Conservation (phyloP, 805 yeast species). For the Suhomyces tanzawaensis region DNA sequence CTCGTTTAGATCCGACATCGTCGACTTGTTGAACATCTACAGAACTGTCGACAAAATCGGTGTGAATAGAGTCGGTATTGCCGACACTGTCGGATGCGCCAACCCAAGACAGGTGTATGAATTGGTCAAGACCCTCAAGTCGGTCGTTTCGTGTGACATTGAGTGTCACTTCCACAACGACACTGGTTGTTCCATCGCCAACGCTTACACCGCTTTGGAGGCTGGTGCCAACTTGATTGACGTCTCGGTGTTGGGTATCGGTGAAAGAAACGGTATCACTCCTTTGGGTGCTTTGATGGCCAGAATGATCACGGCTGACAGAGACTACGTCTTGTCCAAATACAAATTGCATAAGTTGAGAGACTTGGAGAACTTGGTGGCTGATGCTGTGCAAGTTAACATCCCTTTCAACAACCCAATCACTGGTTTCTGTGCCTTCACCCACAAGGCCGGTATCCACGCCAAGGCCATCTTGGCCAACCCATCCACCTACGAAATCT, state of each 20-base stretch:
- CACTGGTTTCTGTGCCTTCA: slow-evolving; percentile 99
- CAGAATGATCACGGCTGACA: slow-evolving; percentile 97
- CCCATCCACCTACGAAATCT: slow-evolving; percentile 97
- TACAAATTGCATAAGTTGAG: slow-evolving; percentile 94
- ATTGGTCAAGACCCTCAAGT: slow-evolving; percentile 86
- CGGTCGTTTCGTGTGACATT: slow-evolving; percentile 93
- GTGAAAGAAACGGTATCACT: slow-evolving; percentile 98
- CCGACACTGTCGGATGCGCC: slow-evolving; percentile 98
- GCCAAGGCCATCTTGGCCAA: slow-evolving; percentile 98
- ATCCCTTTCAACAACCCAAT: slow-evolving; percentile 98
- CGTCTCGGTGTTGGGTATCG: slow-evolving; percentile 94
- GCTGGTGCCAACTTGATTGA: slow-evolving; percentile 96
- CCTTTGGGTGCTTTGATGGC: slow-evolving; percentile 99
- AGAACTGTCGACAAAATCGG: slow-evolving; percentile 96
- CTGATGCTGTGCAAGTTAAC: slow-evolving; percentile 95
- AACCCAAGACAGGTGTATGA: slow-evolving; percentile 99
- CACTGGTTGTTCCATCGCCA: slow-evolving; percentile 98
- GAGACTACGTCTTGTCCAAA: slow-evolving; percentile 91
- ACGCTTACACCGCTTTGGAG: slow-evolving; percentile 96
- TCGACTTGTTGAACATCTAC: slow-evolving; percentile 91
- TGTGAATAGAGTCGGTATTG: slow-evolving; percentile 98
- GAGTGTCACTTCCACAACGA: slow-evolving; percentile 99
- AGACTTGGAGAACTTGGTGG: slow-evolving; percentile 93
- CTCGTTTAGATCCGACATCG: slow-evolving; percentile 94
- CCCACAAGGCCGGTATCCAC: slow-evolving; percentile 99